These are phyloP conservation scores for Trichoderma koningii DNA, from an alignment of 2,329 filamentous ascomycete genomes.

Conservation along the genomic window DNA sequence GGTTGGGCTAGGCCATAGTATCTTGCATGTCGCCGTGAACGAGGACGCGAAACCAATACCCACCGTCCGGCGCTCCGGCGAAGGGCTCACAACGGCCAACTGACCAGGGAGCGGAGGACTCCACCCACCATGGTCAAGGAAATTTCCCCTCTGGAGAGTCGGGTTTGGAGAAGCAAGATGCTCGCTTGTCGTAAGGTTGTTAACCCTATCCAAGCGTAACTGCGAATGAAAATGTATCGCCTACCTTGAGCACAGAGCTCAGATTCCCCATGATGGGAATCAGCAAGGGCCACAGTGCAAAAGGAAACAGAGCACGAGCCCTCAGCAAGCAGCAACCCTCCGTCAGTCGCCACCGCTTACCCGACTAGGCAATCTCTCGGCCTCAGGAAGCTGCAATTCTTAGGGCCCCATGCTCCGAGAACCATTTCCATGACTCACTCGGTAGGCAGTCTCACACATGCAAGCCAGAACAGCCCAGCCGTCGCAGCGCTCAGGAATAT, in stretches of 20 bases:
- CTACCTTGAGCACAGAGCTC: background rate
- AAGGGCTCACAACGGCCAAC: background rate
- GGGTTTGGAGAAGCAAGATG: background rate
- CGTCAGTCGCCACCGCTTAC: constrained; percentile 31
- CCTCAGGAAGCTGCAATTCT: constrained; percentile 29
- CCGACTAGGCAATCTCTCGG: constrained; percentile 34
- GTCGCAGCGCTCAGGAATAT: background rate
- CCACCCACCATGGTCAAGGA: constrained; percentile 9
- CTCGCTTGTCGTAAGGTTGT: background rate
- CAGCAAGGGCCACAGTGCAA: constrained; percentile 6
- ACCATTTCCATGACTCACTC: constrained; percentile 36
- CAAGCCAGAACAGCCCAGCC: background rate
- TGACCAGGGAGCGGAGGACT: background rate
- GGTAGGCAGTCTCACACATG: constrained; percentile 9
- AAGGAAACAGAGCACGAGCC: background rate
- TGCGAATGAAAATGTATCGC: no score
- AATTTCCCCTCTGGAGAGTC: background rate
- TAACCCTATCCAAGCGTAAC: background rate
- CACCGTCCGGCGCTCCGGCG: background rate
- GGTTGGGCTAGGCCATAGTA: background rate
- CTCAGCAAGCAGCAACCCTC: background rate
- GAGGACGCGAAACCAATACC: background rate
- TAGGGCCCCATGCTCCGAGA: constrained; percentile 9
- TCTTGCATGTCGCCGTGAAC: constrained; percentile 1
- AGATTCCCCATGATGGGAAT: background rate